phyloP scores from a whole-genome alignment of 495 filamentous ascomycete genomes.

The Aspergillus homomorphus region DNA sequence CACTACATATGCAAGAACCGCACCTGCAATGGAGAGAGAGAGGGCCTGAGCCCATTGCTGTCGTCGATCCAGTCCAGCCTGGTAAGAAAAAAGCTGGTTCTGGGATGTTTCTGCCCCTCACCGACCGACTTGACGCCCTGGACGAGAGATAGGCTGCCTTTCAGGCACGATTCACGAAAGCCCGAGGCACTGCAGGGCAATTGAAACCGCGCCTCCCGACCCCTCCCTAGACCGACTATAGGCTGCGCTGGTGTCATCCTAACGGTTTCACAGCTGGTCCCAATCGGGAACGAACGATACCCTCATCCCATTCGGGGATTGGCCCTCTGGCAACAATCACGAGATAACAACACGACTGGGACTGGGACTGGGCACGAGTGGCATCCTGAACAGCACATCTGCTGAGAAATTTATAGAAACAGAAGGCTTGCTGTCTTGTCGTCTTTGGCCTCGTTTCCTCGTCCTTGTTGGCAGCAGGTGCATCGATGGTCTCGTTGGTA shows the following conservation, averaged over 20 bases:
- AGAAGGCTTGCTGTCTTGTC: not conserved
- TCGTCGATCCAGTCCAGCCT: constrained; percentile 2
- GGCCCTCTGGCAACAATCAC: constrained; percentile 19
- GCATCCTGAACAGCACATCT: constrained; percentile 15
- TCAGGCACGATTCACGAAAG: not conserved
- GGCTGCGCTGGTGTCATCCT: constrained; percentile 21
- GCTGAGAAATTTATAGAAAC: constrained; percentile 17
- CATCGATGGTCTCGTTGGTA: constrained; percentile 20
- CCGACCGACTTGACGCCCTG: constrained; percentile 9
- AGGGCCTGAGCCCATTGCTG: not conserved
- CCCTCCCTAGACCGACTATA: constrained; percentile 18
- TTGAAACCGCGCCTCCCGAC: constrained; percentile 1
- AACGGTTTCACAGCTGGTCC: constrained; percentile 25
- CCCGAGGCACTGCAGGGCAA: constrained; percentile 12
- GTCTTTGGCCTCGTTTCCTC: constrained; percentile 9
- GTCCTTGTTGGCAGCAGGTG: constrained; percentile 18
- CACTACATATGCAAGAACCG: constrained; percentile 17
- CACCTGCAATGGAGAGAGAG: constrained; percentile 3
- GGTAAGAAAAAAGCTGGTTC: not conserved
- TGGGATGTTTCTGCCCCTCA: too few species aligned
- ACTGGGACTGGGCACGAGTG: constrained; percentile 17
- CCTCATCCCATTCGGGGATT: constrained; percentile 15
- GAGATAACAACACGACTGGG: constrained; percentile 24
- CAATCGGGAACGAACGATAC: constrained; percentile 17
- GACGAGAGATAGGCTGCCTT: not conserved